Evolutionary conservation across 169 alveolate genomes (phyloP), one percentile per base, ranked within the genome.

Genomic region (Besnoitia besnoiti): DNA sequence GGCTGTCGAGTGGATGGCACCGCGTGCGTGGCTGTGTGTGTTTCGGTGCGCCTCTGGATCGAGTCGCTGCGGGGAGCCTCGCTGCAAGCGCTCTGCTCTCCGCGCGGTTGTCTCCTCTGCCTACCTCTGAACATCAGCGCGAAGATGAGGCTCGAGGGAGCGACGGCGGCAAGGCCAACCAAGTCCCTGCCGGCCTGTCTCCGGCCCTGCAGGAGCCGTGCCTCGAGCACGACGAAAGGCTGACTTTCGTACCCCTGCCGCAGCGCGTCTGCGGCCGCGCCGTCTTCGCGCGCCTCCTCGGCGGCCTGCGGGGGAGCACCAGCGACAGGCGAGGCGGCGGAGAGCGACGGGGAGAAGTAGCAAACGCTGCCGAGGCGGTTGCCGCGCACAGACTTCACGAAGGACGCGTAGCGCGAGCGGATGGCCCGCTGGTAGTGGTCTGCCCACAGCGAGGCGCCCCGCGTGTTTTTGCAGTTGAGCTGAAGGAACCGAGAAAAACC

Each of bases 381-480:
- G 30, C 12, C n/a, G 44, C 10, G 46, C 39, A 67, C 80, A 37
- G 39, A 30, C 80, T 8, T 67, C 39, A 67, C 80, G 42, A 67
- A 67, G 46, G 80, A 1, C 39, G 80, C 39, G 44, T 67, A 67
- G 80, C 44, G 80, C 10, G 80, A 67, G 44, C n/a, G 80, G 19
- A 67, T 42, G 4, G 39, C 14, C 47, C 44, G 46, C 24, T 33
- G 42, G n/a, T 67, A 67, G 10, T 35, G 80, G 1, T 35, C 47
- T 33, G 46, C 44, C 80, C 80, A 67, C 30, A 35, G 21, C 30
- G 42, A 14, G 39, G 42, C 80, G 39, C 80, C 80, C 42, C 47
- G 46, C n/a, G 80, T 33, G 80, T 67, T 67, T 67, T 67, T 67
- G 80, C 80, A 67, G 46, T 67, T 1, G 14, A 67, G 42, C 80